Evolutionary conservation across 2,329 filamentous ascomycete genomes (phyloP), one percentile per base, ranked within the genome.

Genomic region (Drechslera avenae): DNA sequence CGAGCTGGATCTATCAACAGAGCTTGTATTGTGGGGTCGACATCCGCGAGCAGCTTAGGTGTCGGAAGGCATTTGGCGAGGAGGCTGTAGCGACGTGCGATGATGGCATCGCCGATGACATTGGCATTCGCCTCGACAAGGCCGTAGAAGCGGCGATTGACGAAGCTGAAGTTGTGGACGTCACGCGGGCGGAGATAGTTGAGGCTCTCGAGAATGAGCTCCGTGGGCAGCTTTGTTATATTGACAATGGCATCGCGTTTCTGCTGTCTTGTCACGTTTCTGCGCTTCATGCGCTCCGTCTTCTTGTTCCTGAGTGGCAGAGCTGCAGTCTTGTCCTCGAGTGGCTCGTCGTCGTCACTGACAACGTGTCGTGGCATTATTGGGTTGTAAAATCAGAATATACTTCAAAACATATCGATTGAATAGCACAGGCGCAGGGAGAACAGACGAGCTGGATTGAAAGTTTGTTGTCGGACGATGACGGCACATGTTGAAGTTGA

Each of bases 221-320:
- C 83, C 13, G 78, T 76, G 0, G 83, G 83, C 0, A 85, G 73
- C 52, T 79, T 75, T 17, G 79, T 57, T 9, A 83, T 66, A 16
- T 59, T 73, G 26, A 64, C 62, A 9, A 64, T 59, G 44, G 66
- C 66, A 23, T 73, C 68, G 14, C 57, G 67, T 26, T 69, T 62
- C 40, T 59, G 55, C 23, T 69, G 60, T 32, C 65, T 63, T 19
- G 59, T 62, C 4, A 60, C 63, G 50, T 71, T 75, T 58, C 72
- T 71, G 48, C 75, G 77, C 49, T 77, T 69, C 56, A 76, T 72
- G 26, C 82, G 77, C 59, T 80, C 76, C 5, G 78, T 83, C 45
- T 79, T 79, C 63, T 83, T 84, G 6, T 81, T 84, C 39, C 68
- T 76, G 18, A 82, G 72, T 1, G 74, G 63, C 12, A 84, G 71